A percentile compares a stretch with the other conserved stretches of the same genome.
Evolutionary conservation across 495 filamentous ascomycete species (phyloP).

Genomic region (Penicillium cosmopolitanum): DNA sequence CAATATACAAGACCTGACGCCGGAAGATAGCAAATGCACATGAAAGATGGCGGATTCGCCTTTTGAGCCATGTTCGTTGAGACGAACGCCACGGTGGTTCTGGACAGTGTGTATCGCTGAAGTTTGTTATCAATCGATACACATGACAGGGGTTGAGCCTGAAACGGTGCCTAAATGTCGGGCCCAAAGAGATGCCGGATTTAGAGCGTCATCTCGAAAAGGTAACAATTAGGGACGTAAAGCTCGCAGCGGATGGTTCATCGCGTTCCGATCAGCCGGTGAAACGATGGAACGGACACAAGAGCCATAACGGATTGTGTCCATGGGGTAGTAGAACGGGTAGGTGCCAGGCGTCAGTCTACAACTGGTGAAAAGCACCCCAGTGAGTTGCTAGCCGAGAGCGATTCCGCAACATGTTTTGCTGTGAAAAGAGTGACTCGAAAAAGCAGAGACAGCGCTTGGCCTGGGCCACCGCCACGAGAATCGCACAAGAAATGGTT

Average conservation of each 20-base stretch:
- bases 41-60: slow-evolving; percentile 5
- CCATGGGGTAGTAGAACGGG: not conserved
- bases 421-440: not conserved
- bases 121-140: not conserved
- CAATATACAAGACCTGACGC: slow-evolving; percentile 28
- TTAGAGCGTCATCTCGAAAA: not conserved
- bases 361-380: not conserved
- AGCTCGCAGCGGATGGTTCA: slow-evolving; percentile 6
- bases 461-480: not conserved
- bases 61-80: slow-evolving; percentile 7
- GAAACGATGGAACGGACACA: slow-evolving; percentile 21
- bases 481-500: slow-evolving; percentile 3
- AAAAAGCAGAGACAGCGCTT: not conserved
- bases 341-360: not conserved
- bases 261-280: slow-evolving; percentile 4
- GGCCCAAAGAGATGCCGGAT: not conserved
- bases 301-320: slow-evolving; percentile 20
- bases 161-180: not conserved
- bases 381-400: not conserved
- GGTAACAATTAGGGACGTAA: not conserved
- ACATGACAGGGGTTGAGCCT: not conserved
- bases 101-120: not conserved
- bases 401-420: not conserved
- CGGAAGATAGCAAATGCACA: slow-evolving; percentile 19
- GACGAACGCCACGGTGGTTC: slow-evolving; percentile 8